Conservation (phyloP, 2,329 filamentous ascomycete genomes). For the Lachnum nothofagi region DNA sequence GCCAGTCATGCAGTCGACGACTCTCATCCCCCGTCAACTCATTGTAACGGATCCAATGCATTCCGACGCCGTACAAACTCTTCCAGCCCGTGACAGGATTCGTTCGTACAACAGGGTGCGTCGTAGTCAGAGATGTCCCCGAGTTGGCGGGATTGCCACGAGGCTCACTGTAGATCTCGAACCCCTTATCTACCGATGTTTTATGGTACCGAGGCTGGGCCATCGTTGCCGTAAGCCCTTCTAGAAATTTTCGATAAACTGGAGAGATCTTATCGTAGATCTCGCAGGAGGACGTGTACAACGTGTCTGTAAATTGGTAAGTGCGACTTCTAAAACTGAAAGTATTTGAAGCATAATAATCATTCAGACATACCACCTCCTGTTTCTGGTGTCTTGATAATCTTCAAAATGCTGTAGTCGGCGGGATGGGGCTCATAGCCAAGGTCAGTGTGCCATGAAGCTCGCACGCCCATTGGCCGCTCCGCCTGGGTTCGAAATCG, state of each 20-base stretch:
- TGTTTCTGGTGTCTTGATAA: too few relatives aligned
- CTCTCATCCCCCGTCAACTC: too few relatives aligned
- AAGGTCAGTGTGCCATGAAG: too few relatives aligned
- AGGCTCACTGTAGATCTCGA: conserved; percentile 41
- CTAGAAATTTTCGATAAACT: conserved; percentile 52
- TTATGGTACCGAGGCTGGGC: conserved; percentile 47
- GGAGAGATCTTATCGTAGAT: conserved; percentile 57
- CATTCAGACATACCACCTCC: too few relatives aligned
- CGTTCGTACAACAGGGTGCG: conserved; percentile 52
- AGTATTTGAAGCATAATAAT: too few relatives aligned
- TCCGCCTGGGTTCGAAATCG: too few relatives aligned
- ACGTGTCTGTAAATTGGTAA: too few relatives aligned
- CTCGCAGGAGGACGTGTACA: conserved; percentile 52
- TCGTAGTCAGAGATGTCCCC: conserved; percentile 43
- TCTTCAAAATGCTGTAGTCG: too few relatives aligned
- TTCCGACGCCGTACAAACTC: conserved; percentile 50
- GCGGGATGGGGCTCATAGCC: too few relatives aligned
- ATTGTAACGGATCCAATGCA: conserved; percentile 40
- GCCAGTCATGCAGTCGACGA: too few relatives aligned
- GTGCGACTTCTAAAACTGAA: too few relatives aligned
- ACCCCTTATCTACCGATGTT: conserved; percentile 41
- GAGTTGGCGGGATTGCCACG: conserved; percentile 48
- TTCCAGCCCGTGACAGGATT: conserved; percentile 57
- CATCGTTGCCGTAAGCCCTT: conserved; percentile 52
- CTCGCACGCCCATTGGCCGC: too few relatives aligned